Conservation (phyloP, 2,329 filamentous ascomycete species). For the Zymoseptoria brevis region DNA sequence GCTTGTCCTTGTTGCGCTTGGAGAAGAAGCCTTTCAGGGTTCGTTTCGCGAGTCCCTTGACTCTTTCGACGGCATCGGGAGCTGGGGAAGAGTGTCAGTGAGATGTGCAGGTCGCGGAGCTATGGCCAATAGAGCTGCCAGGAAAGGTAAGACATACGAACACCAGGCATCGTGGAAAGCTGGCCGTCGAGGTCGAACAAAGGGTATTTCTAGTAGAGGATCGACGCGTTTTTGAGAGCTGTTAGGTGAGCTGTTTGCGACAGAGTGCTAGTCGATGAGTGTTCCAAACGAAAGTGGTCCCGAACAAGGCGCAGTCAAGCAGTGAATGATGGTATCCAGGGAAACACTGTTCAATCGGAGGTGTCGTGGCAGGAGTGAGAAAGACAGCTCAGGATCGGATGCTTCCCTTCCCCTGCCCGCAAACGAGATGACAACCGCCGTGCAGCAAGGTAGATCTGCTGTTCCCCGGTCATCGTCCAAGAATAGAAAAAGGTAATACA, state of each 20-base stretch:
- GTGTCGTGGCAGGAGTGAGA: neutral
- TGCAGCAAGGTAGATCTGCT: neutral
- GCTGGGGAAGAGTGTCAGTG: slow-evolving; percentile 8
- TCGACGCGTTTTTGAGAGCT: neutral
- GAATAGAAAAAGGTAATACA: neutral
- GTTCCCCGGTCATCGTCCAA: neutral
- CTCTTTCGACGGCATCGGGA: slow-evolving; percentile 19
- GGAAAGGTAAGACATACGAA: slow-evolving; percentile 11
- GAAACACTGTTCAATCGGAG: neutral
- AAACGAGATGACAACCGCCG: neutral
- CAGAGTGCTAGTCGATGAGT: neutral
- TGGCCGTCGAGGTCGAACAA: neutral
- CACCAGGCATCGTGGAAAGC: slow-evolving; percentile 13
- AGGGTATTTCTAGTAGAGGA: neutral
- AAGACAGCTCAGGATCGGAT: neutral
- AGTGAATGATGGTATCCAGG: neutral
- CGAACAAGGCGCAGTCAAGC: neutral
- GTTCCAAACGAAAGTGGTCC: neutral
- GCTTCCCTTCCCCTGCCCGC: neutral
- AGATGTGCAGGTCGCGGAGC: slow-evolving; percentile 1
- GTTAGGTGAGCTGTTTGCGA: neutral
- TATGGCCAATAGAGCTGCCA: neutral
- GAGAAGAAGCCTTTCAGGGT: slow-evolving; percentile 16
- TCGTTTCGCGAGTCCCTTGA: slow-evolving; percentile 11
- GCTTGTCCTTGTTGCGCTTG: slow-evolving; percentile 16